Base-by-base conservation (phyloP, 2,329 filamentous ascomycete species). In the Colletotrichum shisoi region DNA sequence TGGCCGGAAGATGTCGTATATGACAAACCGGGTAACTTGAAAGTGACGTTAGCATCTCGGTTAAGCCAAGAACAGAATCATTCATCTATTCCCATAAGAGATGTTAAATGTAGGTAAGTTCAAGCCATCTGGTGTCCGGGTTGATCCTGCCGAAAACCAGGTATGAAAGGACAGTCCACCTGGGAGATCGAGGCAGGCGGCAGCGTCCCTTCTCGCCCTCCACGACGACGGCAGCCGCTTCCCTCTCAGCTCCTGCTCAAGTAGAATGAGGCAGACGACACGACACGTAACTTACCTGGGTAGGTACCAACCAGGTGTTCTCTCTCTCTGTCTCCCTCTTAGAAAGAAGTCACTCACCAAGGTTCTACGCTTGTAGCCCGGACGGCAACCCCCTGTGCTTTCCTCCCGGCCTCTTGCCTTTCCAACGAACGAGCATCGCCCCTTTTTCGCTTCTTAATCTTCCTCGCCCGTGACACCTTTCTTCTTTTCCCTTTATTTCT, bases 361-460 rank as follows among this genome's bases (percentile, higher is more conserved):
- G n/a, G 13, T 8, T 40, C 24, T 9, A 34, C 2, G 31, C 8
- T 34, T 34, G 31, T 34, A 34, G 49, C 15, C 40, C 48, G 17
- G 44, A 45, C 21, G 34, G 57, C 45, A 34, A 52, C 34, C 21
- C 27, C 21, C 57, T 46, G 57, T 46, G 48, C 57, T 37, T 52
- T 52, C 57, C 46, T 40, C n/a, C 27, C 19, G 60, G 42, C 40
- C 31, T 44, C 13, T n/a, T 24, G 27, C 46, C 9, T 48, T 31
- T 13, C n/a, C 37, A 21, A 15, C 48, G 40, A n/a, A 24, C n/a
- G 17, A 21, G 6, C 24, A 12, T 34, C 39, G 46, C 24, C 48
- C 48, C 39, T 45, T 53, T 31, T 34, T 24, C 19, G 31, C 12
- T 15, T 17, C 13, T 39, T 48, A 27, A 44, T 53, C 37, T 53